Conservation (phyloP, 306 rosid species). For the Cicer bijugum region DNA sequence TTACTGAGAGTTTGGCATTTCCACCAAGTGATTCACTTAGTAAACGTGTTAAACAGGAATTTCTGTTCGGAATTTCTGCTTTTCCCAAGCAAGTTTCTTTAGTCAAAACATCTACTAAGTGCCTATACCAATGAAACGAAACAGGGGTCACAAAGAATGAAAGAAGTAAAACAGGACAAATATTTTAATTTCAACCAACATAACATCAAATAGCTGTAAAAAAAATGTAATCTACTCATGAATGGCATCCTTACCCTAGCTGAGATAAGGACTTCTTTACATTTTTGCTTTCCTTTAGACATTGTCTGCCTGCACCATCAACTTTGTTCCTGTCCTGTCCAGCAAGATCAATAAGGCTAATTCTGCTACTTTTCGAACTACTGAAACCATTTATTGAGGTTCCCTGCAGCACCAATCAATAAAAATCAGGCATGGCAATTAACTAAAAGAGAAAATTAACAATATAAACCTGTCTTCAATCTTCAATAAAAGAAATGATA, state of each 20-base stretch:
- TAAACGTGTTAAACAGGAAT: constrained; percentile 78
- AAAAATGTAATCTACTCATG: constrained; percentile 17
- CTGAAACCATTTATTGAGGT: constrained; percentile 75
- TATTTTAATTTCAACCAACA: constrained; percentile 5
- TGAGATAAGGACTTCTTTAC: constrained; percentile 86
- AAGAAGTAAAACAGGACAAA: constrained; percentile 13
- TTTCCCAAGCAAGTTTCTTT: constrained; percentile 56
- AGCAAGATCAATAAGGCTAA: constrained; percentile 91
- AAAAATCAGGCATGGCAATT: constrained; percentile 36
- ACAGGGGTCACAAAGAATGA: constrained; percentile 38
- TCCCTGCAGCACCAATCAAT: constrained; percentile 57
- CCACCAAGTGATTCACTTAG: constrained; percentile 85
- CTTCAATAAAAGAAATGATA: neutral
- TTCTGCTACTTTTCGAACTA: constrained; percentile 94
- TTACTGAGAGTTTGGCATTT: constrained; percentile 82
- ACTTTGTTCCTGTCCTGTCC: constrained; percentile 74
- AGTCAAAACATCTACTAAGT: constrained; percentile 67
- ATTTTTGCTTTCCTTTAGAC: constrained; percentile 64
- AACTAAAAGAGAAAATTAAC: constrained; percentile 17
- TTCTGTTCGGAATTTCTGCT: constrained; percentile 51
- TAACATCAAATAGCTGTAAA: constrained; percentile 5
- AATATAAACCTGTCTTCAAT: neutral
- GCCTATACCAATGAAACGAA: constrained; percentile 61
- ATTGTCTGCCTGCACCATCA: constrained; percentile 64
- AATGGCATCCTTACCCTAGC: constrained; percentile 77